A percentile compares a stretch with the other conserved stretches of the same genome.
Conservation (phyloP, 2,329 filamentous ascomycete genomes). For the Stagonosporopsis cucurbitacearum region DNA sequence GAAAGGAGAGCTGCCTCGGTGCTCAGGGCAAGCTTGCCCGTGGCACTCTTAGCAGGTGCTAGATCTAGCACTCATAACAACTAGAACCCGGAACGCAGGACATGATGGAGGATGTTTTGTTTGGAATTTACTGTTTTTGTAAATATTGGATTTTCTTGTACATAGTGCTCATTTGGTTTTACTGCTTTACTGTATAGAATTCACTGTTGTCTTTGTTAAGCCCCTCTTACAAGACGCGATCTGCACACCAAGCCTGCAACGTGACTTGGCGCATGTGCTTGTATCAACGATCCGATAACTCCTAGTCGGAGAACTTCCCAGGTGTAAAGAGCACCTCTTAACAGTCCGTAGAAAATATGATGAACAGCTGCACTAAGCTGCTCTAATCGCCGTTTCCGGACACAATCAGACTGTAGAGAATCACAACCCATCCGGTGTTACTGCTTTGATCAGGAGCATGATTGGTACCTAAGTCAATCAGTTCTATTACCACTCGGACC, state of each 20-base stretch:
- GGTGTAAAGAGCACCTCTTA: too few species aligned
- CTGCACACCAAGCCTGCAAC: not conserved
- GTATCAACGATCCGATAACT: not conserved
- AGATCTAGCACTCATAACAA: not conserved
- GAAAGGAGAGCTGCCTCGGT: conserved; percentile 5
- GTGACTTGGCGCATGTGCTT: not conserved
- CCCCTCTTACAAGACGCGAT: too few species aligned
- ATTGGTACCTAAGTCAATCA: too few species aligned
- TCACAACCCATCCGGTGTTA: too few species aligned
- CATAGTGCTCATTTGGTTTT: not conserved
- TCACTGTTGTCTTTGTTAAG: too few species aligned
- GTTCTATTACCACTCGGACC: too few species aligned
- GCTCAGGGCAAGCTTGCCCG: conserved; percentile 7
- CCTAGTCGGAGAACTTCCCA: too few species aligned
- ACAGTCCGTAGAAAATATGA: too few species aligned
- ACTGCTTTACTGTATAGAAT: not conserved
- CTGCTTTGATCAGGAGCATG: too few species aligned
- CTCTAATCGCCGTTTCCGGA: too few species aligned
- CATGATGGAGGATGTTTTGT: not conserved
- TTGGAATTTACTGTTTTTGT: not conserved
- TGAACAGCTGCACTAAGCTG: too few species aligned
- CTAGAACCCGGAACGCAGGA: not conserved
- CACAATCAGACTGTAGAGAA: too few species aligned
- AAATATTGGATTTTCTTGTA: not conserved
- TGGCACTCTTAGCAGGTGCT: conserved; percentile 4